Evolutionary conservation across 768 basidiomycete species (phyloP).

Genomic region (Russula virescens): DNA sequence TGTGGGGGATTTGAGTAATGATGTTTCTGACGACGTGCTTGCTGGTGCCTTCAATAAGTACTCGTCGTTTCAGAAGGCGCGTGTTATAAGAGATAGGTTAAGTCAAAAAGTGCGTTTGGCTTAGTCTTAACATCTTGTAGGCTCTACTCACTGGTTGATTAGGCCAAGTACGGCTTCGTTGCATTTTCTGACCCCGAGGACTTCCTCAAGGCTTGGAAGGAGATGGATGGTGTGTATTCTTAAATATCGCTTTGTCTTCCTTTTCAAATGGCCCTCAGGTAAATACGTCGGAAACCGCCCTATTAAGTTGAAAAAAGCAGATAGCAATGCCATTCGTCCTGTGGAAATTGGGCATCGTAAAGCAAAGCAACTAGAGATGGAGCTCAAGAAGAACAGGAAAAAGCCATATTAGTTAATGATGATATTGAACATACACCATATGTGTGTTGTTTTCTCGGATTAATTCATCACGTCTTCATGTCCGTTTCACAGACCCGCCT

Average conservation of each 20-base stretch:
- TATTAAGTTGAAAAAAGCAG: constrained; percentile 94
- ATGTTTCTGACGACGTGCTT: constrained; percentile 93
- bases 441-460: not conserved
- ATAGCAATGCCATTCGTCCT: constrained; percentile 75
- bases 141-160: constrained; percentile 14
- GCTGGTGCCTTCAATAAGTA: constrained; percentile 92
- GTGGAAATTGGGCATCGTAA: constrained; percentile 93
- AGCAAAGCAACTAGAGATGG: constrained; percentile 83
- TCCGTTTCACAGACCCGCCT: not conserved
- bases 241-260: not conserved
- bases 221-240: constrained; percentile 83
- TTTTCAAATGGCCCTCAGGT: constrained; percentile 40
- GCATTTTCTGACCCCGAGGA: constrained; percentile 98
- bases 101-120: constrained; percentile 74
- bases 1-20: constrained; percentile 96
- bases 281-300: constrained; percentile 99
- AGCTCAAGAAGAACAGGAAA: constrained; percentile 79
- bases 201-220: constrained; percentile 97
- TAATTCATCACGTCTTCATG: not conserved
- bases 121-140: constrained; percentile 4
- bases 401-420: constrained; percentile 63
- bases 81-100: constrained; percentile 90
- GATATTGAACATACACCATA: not conserved
- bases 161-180: constrained; percentile 97
- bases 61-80: constrained; percentile 87